Percentiles rank a stretch among this genome's conserved stretches.
Conservation (phyloP, 805 yeast genomes). For the Pichia heedii region DNA sequence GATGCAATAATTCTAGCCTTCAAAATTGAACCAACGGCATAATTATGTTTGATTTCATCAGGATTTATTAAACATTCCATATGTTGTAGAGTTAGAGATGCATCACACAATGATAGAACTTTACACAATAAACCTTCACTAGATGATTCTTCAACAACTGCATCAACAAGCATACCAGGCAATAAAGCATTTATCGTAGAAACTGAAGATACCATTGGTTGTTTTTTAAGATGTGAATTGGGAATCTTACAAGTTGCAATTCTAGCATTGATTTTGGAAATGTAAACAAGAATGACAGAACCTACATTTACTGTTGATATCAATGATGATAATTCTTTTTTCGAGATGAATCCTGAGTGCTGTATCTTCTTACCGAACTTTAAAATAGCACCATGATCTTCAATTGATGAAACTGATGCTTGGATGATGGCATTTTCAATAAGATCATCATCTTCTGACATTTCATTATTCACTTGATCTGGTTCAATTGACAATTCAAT, state of each 20-base stretch:
- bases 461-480: slow-evolving; percentile 48
- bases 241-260: slow-evolving; percentile 49
- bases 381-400: slow-evolving; percentile 85
- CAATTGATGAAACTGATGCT: slow-evolving; percentile 67
- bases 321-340: slow-evolving; percentile 42
- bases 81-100: slow-evolving; percentile 62
- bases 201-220: slow-evolving; percentile 43
- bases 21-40: slow-evolving; percentile 55
- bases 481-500: slow-evolving; percentile 73
- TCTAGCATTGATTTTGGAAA: slow-evolving; percentile 45
- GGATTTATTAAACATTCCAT: slow-evolving; percentile 33
- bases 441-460: slow-evolving; percentile 58
- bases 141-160: slow-evolving; percentile 51
- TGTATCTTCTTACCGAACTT: slow-evolving; percentile 51
- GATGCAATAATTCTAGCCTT: slow-evolving; percentile 66
- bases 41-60: slow-evolving; percentile 47
- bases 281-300: slow-evolving; percentile 56
- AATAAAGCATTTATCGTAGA: slow-evolving; percentile 71
- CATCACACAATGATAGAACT: slow-evolving; percentile 67
- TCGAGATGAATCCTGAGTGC: slow-evolving; percentile 64
- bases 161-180: slow-evolving; percentile 80
- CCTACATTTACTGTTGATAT: slow-evolving; percentile 34
- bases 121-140: slow-evolving; percentile 61
- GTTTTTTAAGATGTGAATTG: slow-evolving; percentile 34
- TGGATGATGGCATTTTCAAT: slow-evolving; percentile 58